Conservation (phyloP, 2,329 filamentous ascomycete species). For the Tolypocladium amazonense region DNA sequence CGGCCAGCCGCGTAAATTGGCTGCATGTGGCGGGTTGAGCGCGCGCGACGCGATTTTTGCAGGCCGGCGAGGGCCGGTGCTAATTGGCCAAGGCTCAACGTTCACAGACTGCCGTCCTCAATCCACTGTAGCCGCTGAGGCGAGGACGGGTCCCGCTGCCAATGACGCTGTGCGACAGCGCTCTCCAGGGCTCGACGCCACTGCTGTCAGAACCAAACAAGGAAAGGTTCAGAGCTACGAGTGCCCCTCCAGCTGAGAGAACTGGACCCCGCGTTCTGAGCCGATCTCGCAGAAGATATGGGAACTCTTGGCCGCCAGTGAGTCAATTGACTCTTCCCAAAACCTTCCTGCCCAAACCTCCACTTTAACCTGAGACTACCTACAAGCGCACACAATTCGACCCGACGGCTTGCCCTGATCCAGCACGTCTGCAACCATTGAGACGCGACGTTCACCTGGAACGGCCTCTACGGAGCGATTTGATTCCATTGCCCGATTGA, state of each 20-base stretch:
- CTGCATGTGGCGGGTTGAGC: slow-evolving; percentile 2
- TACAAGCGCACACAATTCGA: too few relatives aligned
- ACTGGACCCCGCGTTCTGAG: not conserved
- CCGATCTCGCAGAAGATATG: not conserved
- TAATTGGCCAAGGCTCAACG: not conserved
- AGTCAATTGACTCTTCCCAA: not conserved
- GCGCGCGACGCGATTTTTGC: slow-evolving; percentile 1
- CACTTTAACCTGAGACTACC: not conserved
- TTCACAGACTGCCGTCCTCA: too few relatives aligned
- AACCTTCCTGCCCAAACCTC: not conserved
- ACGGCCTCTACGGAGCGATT: too few relatives aligned
- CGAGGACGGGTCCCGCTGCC: not conserved
- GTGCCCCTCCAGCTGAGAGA: not conserved
- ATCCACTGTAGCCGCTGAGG: not conserved
- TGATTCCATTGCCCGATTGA: too few relatives aligned
- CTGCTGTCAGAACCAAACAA: not conserved
- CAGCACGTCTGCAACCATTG: too few relatives aligned
- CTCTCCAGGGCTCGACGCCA: not conserved
- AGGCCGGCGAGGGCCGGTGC: not conserved
- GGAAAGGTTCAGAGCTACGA: too few relatives aligned
- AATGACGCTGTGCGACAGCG: not conserved
- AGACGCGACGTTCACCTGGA: too few relatives aligned
- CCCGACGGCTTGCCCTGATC: too few relatives aligned
- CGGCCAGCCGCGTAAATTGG: slow-evolving; percentile 7
- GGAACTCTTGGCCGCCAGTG: not conserved